Evolutionary conservation across 2,329 filamentous ascomycete species (phyloP), one percentile per base, ranked within the genome.

Genomic region (Paraconiothyrium sp.): DNA sequence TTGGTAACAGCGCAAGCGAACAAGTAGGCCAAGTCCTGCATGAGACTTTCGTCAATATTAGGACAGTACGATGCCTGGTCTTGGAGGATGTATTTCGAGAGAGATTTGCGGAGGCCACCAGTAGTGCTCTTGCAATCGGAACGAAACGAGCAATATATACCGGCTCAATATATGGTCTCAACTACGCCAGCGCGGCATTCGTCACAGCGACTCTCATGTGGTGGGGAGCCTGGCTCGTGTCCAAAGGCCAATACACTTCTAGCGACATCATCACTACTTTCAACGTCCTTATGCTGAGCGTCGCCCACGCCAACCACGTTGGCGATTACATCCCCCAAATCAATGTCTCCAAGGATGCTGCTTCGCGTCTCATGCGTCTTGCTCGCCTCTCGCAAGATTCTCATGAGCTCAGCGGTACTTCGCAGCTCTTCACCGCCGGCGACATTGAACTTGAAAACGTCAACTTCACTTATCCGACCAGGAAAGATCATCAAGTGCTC

Each of bases 141-240:
- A 72, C 90, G 11, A 85, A 85, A 64, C 86, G 92, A 32, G 91
- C 91, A 0, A 72, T 84, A 0, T 91, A 88, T 68, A 87, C 88
- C 0, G 92, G 92, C 0, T 78, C 89, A 5, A 84, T 94, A 7
- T 96, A 89, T 71, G 94, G 94, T 0, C 77, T 95, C n/a, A 89
- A 90, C 37, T 90, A 96, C 69, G 89, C 89, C 0, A 84, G 89
- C 20, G 86, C 89, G 43, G 86, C 89, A 61, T 92, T 92, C 70
- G 84, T 92, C 14, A 90, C 88, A 72, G 92, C 93, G 0, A 80
- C 97, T 3, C 86, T 97, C 10, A 95, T 97, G 74, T 97, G 90
- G 80, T 96, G 94, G 72, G 92, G 91, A 2, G 88, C 89, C 0
- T 79, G 85, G 0, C 82, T 97, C 11, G 84, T 92, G 6, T 82